Base-by-base conservation (phyloP, 1,284 basidiomycete species). In the Cutaneotrichosporon cavernicola region DNA sequence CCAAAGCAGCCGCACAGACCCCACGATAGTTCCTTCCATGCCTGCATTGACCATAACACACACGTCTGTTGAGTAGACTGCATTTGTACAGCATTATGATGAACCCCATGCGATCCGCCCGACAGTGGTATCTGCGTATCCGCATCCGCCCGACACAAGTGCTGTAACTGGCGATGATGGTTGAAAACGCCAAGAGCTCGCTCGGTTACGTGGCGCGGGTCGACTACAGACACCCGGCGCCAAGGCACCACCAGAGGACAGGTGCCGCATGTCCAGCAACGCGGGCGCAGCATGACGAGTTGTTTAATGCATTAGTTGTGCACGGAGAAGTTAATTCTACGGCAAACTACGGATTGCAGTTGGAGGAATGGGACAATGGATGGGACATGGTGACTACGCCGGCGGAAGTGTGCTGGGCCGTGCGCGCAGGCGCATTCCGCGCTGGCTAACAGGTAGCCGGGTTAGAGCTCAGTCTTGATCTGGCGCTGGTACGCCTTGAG, bases 401-500 rank as follows among this genome's bases (percentile, higher is more conserved):
- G 43, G 34, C 18, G 18, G 43, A 46, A 46, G 43, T 14, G 38
- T 7, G 31, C 26, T 8, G 51, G 51, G 51, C 22, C 52, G 34
- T 56, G 53, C 21, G 31, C 32, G n/a, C 9, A 55, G 34, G 13
- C 53, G 18, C 31, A 21, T 57, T n/a, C 11, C 21, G 47, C 21
- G 40, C 40, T 9, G 5, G 34, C 40, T 14, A 26, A 13, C 5
- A 3, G 8, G 34, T 30, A 46, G 18, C 18, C 22, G n/a, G 34
- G 8, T 55, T 14, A 56, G 21, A 30, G 13, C 55, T 43, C 36
- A 13, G 31, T 21, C 43, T 58, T 59, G 13, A 76, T 63, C 59
- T 74, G 73, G 11, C 74, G 70, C 56, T 75, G 73, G 61, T 77
- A 77, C 21, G 66, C 58, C 65, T 76, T 79, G 63, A 79, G 71